Base-by-base conservation (phyloP, 2,329 filamentous ascomycete species). In the Cladosporium sp. region DNA sequence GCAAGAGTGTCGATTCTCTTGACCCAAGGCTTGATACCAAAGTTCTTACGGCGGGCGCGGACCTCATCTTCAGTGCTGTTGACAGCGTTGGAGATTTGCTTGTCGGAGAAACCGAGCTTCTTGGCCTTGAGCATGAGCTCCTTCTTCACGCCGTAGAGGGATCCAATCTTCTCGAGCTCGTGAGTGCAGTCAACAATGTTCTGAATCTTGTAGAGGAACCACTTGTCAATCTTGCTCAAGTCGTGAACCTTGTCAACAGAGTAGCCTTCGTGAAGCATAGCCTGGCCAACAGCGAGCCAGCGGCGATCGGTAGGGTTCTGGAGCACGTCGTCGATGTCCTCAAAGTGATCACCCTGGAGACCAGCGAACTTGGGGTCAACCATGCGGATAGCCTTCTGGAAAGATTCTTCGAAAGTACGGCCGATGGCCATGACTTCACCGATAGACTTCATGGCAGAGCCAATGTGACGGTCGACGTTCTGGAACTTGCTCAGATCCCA, bases 401-500 rank as follows among this genome's bases (percentile, higher is more conserved):
- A 96, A 18, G 93, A 96, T 82, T 99, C 95, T 81, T 99, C 95
- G 74, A 98, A 99, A 33, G 95, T 98, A 79, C 95, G 89, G 71
- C 95, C 95, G 74, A 99, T 98, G 70, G 95, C 95, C 95, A 99
- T 99, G 67, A 99, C 95, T 81, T 99, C 95, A 77, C 95, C 95
- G 66, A 99, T 93, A 28, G 93, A 97, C 84, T 98, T 99, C 95
- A 99, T 99, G 68, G 94, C 91, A 76, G 92, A 96, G 72, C 95
- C 95, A 76, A 99, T 98, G 76, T 96, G 91, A 68, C 95, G 91
- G 85, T 97, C 96, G 70, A 99, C 95, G 75, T 98, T 94, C 82
- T 98, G 94, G 85, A 99, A 99, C 84, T 99, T 99, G 84, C 91
- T 89, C 76, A 99, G 81, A 85, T 99, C 95, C 95, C 95, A 99